Percentiles rank a stretch among this genome's conserved stretches.
Conservation (phyloP, 2,329 filamentous ascomycete species). For the Claviceps maximensis region DNA sequence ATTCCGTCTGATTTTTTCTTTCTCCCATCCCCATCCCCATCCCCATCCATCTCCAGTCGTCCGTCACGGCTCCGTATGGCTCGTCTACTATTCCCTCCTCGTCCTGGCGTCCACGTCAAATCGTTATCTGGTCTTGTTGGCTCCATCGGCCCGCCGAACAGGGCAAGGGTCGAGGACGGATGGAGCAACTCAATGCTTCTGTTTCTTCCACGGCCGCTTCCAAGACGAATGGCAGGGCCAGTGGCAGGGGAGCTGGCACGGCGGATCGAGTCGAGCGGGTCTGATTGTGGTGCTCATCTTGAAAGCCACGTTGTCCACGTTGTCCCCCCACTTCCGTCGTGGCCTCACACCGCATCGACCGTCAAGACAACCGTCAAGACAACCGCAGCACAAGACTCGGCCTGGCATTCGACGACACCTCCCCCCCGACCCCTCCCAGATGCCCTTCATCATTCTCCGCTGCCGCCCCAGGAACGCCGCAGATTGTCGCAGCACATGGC, state of each 20-base stretch:
- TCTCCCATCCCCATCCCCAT: background rate
- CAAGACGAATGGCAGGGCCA: background rate
- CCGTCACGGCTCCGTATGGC: background rate
- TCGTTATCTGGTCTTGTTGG: background rate
- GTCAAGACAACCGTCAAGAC: no score
- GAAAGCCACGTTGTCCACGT: background rate
- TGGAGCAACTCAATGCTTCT: background rate
- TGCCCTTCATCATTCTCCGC: background rate
- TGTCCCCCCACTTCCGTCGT: background rate
- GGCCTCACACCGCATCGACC: background rate
- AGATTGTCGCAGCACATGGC: background rate
- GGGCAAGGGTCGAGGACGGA: background rate
- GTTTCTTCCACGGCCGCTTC: background rate
- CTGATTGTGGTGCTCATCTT: no score
- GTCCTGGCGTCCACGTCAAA: background rate
- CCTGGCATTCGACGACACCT: background rate
- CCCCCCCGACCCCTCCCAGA: no score
- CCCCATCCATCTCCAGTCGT: background rate
- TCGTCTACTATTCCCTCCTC: no score
- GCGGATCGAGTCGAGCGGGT: no score
- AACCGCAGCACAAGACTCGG: background rate
- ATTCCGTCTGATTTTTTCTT: background rate
- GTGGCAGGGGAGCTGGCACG: no score
- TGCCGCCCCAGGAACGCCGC: background rate
- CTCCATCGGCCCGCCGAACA: background rate